Conservation (phyloP, 2,329 filamentous ascomycete species). For the Colletotrichum sojae region DNA sequence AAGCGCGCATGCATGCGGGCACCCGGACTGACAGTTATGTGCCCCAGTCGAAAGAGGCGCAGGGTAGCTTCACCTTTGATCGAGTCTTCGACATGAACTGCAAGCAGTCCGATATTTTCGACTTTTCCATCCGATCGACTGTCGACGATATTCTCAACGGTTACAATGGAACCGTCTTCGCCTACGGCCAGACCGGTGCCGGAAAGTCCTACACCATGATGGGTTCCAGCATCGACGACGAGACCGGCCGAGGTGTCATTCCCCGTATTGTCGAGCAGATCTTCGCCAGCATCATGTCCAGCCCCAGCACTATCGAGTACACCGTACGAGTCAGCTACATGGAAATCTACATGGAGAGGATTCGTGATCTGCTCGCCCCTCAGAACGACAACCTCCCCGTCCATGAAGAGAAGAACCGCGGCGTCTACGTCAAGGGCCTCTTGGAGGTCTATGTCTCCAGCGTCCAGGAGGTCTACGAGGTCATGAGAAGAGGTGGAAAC, state of each 20-base stretch:
- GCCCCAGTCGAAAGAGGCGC: constrained; percentile 82
- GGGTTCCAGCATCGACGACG: constrained; percentile 94
- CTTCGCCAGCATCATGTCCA: constrained; percentile 93
- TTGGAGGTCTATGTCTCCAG: constrained; percentile 96
- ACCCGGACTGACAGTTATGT: constrained; percentile 13
- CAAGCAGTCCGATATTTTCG: constrained; percentile 93
- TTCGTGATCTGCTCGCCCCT: constrained; percentile 91
- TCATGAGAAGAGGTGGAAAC: constrained; percentile 92
- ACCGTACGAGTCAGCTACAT: constrained; percentile 99
- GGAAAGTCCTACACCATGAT: constrained; percentile 99
- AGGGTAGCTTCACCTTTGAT: constrained; percentile 95
- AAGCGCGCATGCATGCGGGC: constrained; percentile 10
- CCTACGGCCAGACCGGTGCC: constrained; percentile 97
- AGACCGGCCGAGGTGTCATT: constrained; percentile 91
- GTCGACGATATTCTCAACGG: constrained; percentile 99
- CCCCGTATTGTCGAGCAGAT: constrained; percentile 98
- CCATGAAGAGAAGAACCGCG: constrained; percentile 97
- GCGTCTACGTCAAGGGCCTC: constrained; percentile 96
- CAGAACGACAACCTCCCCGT: constrained; percentile 97
- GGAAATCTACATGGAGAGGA: constrained; percentile 99
- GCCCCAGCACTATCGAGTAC: constrained; percentile 95
- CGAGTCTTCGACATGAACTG: constrained; percentile 96
- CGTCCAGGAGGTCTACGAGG: constrained; percentile 95
- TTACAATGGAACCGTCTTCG: constrained; percentile 99
- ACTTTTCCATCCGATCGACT: constrained; percentile 95